These are phyloP conservation scores for Panicum virgatum DNA, from an alignment of 202 grass and related monocot genomes.

Conservation along the genomic window DNA sequence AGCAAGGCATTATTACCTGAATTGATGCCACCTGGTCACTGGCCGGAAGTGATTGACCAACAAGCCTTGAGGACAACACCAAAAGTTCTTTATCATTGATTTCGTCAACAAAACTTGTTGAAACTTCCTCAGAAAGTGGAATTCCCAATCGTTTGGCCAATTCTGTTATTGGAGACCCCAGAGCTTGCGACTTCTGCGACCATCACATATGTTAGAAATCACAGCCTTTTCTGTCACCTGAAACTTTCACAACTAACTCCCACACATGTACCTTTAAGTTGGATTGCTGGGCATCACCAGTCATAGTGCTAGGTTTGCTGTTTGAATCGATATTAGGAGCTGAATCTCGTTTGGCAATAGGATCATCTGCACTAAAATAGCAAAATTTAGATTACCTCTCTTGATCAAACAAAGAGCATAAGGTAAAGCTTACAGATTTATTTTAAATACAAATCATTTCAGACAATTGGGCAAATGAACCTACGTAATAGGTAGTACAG, in stretches of 20 bases:
- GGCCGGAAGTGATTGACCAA: slow-evolving; percentile 64
- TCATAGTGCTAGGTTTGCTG: slow-evolving; percentile 37
- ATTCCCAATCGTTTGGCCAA: slow-evolving; percentile 78
- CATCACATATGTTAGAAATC: slow-evolving; percentile 23
- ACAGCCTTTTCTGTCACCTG: not conserved
- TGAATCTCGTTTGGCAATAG: slow-evolving; percentile 72
- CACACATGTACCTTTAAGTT: slow-evolving; percentile 56
- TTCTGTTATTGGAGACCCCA: slow-evolving; percentile 51
- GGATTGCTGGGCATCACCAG: slow-evolving; percentile 44
- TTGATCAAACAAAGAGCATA: slow-evolving; percentile 5
- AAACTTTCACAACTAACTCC: slow-evolving; percentile 6
- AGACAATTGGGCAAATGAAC: not conserved
- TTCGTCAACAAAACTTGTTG: slow-evolving; percentile 70
- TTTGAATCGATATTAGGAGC: slow-evolving; percentile 51
- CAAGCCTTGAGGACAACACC: slow-evolving; percentile 63
- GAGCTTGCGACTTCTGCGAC: slow-evolving; percentile 37
- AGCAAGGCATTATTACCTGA: slow-evolving; percentile 52
- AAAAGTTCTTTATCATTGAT: slow-evolving; percentile 76
- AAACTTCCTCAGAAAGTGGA: slow-evolving; percentile 61
- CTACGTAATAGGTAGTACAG: not conserved
- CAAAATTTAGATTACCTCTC: slow-evolving; percentile 7
- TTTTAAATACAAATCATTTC: not conserved
- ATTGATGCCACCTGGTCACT: slow-evolving; percentile 63
- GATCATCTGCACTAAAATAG: slow-evolving; percentile 67
- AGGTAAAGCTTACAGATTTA: not conserved